These are phyloP conservation scores for Amphicarpaea edgeworthii DNA, from an alignment of 306 rosid species.

Conservation along the genomic window DNA sequence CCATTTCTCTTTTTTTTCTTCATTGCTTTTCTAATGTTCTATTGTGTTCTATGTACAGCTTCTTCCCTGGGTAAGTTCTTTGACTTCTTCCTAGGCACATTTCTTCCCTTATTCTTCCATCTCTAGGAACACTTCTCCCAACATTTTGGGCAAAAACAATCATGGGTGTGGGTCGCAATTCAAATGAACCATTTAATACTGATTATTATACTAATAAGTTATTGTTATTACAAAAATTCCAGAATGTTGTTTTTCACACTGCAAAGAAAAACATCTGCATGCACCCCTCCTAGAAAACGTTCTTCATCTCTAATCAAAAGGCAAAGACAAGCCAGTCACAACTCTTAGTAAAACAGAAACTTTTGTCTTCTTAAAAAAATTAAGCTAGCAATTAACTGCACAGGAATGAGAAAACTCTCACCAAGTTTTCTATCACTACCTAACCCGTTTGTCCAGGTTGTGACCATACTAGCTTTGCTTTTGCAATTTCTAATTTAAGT, in stretches of 20 bases:
- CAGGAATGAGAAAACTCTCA: background rate
- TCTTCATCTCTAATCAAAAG: background rate
- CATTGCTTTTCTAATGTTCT: slow-evolving; percentile 3
- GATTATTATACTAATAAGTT: background rate
- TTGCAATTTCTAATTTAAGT: background rate
- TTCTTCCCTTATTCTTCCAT: background rate
- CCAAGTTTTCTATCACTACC: slow-evolving; percentile 2
- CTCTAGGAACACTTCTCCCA: background rate
- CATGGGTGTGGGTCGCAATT: background rate
- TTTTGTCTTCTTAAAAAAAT: background rate
- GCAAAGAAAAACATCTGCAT: slow-evolving; percentile 17
- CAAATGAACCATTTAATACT: background rate
- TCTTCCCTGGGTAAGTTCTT: background rate
- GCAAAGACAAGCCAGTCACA: slow-evolving; percentile 1
- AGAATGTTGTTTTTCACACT: background rate
- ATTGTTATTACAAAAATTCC: background rate
- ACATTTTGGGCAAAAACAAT: background rate
- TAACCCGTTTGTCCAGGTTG: slow-evolving; percentile 1
- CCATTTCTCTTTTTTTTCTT: background rate
- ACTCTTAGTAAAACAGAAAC: background rate
- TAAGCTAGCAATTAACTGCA: slow-evolving; percentile 3
- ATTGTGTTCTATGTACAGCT: background rate
- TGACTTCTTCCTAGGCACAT: background rate
- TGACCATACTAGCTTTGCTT: slow-evolving; percentile 15
- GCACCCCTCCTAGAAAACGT: background rate